phyloP scores from a whole-genome alignment of 192 early-diverging fungal genomes.

The Coemansia sp. region DNA sequence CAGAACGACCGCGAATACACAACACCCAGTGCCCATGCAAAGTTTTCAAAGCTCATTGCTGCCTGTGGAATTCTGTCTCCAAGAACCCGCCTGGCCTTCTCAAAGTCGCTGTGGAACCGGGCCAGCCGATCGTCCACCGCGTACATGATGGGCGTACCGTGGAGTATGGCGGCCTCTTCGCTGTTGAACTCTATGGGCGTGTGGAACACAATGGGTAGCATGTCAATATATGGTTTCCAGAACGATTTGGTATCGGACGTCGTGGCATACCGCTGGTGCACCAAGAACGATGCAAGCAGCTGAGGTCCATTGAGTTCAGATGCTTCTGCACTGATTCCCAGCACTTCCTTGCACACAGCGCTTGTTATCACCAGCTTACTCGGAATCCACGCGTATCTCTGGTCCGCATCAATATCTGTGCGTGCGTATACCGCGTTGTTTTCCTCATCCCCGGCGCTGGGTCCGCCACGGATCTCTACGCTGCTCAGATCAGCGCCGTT shows the following conservation, averaged over 20 bases:
- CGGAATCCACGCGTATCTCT: slow-evolving; percentile 59
- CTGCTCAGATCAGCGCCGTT: slow-evolving; percentile 46
- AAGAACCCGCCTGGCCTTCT: slow-evolving; percentile 3
- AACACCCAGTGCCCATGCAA: slow-evolving; percentile 61
- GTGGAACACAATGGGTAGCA: slow-evolving; percentile 57
- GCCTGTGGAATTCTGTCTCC: background rate
- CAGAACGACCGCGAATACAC: slow-evolving; percentile 63
- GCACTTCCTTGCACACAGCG: slow-evolving; percentile 44
- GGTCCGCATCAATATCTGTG: slow-evolving; percentile 32
- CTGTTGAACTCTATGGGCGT: slow-evolving; percentile 59
- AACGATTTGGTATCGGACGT: slow-evolving; percentile 38
- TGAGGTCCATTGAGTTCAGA: slow-evolving; percentile 29
- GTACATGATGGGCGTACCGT: slow-evolving; percentile 58
- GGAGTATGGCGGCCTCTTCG: slow-evolving; percentile 51
- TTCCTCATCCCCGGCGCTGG: slow-evolving; percentile 17
- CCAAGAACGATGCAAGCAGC: slow-evolving; percentile 58
- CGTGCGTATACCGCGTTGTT: slow-evolving; percentile 57
- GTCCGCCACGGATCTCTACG: slow-evolving; percentile 31
- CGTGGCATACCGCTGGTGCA: slow-evolving; percentile 43
- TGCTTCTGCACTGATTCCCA: slow-evolving; percentile 13
- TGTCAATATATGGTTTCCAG: slow-evolving; percentile 63
- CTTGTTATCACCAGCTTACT: slow-evolving; percentile 55
- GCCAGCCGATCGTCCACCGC: slow-evolving; percentile 51
- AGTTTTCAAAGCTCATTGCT: slow-evolving; percentile 54
- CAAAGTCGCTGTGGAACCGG: slow-evolving; percentile 34